These are phyloP conservation scores for Aristolochia contorta DNA, from an alignment of 164 flowering plant genomes.

Conservation along the genomic window DNA sequence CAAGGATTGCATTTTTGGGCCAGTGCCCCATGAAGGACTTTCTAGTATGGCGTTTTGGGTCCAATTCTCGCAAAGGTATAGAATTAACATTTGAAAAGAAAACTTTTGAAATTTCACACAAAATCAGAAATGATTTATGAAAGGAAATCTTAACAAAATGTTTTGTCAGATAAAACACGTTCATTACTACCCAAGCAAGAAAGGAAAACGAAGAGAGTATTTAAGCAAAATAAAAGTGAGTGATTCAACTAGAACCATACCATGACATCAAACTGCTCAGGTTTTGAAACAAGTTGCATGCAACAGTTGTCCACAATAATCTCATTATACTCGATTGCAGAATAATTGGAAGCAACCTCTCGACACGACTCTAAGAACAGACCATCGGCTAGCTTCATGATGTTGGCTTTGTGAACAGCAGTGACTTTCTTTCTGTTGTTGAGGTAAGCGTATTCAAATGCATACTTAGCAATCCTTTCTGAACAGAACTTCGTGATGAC, in stretches of 20 bases:
- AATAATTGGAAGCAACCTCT: constrained; percentile 77
- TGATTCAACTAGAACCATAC: constrained; percentile 25
- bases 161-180: too few relatives aligned
- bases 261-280: constrained; percentile 98
- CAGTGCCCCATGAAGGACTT: too few relatives aligned
- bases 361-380: constrained; percentile 88
- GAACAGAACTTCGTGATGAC: constrained; percentile 97
- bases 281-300: constrained; percentile 96
- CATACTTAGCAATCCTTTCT: constrained; percentile 82
- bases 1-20: too few relatives aligned
- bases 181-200: too few relatives aligned
- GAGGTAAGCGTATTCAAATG: constrained; percentile 81
- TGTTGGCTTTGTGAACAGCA: constrained; percentile 96
- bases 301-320: constrained; percentile 95
- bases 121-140: too few relatives aligned
- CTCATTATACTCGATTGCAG: constrained; percentile 74
- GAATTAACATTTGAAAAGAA: too few relatives aligned
- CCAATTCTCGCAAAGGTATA: too few relatives aligned
- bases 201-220: too few relatives aligned
- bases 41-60: too few relatives aligned
- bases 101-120: too few relatives aligned
- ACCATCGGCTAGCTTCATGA: constrained; percentile 97
- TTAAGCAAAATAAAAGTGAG: too few relatives aligned
- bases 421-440: constrained; percentile 91
- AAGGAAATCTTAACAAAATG: too few relatives aligned